phyloP scores from a whole-genome alignment of 2,329 filamentous ascomycete genomes.

The Stagonosporopsis tanaceti region DNA sequence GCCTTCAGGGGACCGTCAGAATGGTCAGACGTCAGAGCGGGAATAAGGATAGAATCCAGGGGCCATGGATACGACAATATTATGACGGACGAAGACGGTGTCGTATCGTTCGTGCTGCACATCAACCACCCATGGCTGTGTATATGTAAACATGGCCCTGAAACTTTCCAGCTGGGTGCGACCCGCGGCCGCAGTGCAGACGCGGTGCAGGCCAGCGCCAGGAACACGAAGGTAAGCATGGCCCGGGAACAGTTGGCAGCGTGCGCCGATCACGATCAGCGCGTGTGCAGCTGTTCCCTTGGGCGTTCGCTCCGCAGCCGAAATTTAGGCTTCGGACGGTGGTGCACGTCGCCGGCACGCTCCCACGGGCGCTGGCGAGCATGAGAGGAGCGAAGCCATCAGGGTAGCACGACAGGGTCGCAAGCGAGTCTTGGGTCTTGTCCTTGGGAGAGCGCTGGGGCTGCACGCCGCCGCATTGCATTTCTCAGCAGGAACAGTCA shows the following conservation, averaged over 20 bases:
- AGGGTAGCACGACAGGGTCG: conserved; percentile 15
- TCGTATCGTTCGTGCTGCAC: conserved; percentile 3
- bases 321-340: neutral
- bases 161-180: conserved; percentile 13
- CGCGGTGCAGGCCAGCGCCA: neutral
- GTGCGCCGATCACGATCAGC: conserved; percentile 11
- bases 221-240: conserved; percentile 5
- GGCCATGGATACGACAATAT: conserved; percentile 10
- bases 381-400: conserved; percentile 2
- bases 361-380: conserved; percentile 7
- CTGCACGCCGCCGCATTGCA: conserved; percentile 12
- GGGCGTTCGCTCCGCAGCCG: neutral
- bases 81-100: conserved; percentile 4
- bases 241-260: neutral
- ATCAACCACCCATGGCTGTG: conserved; percentile 1
- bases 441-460: neutral
- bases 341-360: neutral
- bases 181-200: conserved; percentile 1
- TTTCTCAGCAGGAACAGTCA: conserved; percentile 15
- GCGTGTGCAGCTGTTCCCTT: conserved; percentile 4
- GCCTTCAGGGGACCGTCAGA: conserved; percentile 2
- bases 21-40: conserved; percentile 3
- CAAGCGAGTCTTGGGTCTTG: conserved; percentile 5
- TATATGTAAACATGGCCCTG: conserved; percentile 6
- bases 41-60: conserved; percentile 2